phyloP scores from a whole-genome alignment of 345 rosid genomes.

The Raphanus raphanistrum region DNA sequence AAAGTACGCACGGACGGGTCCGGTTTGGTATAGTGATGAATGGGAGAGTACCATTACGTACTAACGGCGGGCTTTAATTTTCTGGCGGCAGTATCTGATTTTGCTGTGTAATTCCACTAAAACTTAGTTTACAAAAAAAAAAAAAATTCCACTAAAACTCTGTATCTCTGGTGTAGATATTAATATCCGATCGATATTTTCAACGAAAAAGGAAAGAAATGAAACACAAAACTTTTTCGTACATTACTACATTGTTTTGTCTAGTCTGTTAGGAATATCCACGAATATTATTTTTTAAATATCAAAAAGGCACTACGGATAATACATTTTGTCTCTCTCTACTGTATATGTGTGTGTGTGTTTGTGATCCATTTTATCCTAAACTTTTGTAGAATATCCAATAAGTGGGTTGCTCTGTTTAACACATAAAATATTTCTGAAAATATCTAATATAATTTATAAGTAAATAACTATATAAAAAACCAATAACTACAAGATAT shows the following conservation, averaged over 20 bases:
- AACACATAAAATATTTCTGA: neutral
- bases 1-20: slow-evolving; percentile 40
- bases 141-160: neutral
- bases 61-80: neutral
- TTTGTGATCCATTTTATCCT: neutral
- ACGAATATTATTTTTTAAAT: neutral
- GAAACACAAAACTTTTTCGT: neutral
- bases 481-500: neutral
- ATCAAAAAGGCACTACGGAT: neutral
- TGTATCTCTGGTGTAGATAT: neutral
- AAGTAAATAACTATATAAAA: too few species aligned
- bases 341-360: neutral
- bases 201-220: neutral
- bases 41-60: neutral
- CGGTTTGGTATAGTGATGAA: slow-evolving; percentile 31
- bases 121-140: too few species aligned
- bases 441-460: neutral
- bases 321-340: neutral
- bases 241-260: neutral
- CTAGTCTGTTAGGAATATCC: neutral
- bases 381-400: neutral
- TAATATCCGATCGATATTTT: neutral
- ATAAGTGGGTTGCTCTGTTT: neutral
- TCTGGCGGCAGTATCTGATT: neutral
- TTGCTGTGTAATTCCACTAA: slow-evolving; percentile 7